These are phyloP conservation scores for Paratinospora sagittata DNA, from an alignment of 164 flowering plant species.

Conservation along the genomic window DNA sequence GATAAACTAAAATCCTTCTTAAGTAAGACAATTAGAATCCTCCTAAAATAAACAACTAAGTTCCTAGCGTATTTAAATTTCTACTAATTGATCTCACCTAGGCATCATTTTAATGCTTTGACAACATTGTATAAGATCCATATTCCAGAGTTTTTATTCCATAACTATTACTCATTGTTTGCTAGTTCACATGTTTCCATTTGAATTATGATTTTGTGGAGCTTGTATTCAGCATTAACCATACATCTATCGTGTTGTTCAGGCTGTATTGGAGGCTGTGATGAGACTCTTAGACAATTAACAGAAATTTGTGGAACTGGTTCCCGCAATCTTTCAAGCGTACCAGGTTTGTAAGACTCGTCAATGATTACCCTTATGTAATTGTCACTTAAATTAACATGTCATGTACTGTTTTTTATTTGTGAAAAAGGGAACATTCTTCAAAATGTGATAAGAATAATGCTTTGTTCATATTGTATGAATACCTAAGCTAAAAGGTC, in stretches of 20 bases:
- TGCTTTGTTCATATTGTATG: neutral
- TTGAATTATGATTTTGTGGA: constrained; percentile 1
- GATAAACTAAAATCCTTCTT: no score
- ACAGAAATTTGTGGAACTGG: constrained; percentile 93
- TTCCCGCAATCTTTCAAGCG: constrained; percentile 42
- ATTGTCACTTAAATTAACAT: neutral
- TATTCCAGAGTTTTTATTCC: neutral
- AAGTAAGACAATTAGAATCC: no score
- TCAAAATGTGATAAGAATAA: neutral
- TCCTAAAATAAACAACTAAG: no score
- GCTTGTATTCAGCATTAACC: neutral
- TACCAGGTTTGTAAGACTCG: constrained; percentile 38
- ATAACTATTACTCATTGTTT: neutral
- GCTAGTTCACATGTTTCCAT: neutral
- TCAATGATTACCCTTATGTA: neutral
- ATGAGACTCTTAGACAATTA: constrained; percentile 68
- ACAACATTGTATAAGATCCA: neutral
- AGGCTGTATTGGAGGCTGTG: constrained; percentile 98
- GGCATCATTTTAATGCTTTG: no score
- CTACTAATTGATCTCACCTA: no score
- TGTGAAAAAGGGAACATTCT: neutral
- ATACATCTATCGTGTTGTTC: constrained; percentile 11
- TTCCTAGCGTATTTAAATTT: no score
- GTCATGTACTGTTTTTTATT: neutral
- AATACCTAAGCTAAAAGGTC: neutral